These are phyloP conservation scores for Dactylellina cionopaga DNA, from an alignment of 2,329 filamentous ascomycete genomes.

Conservation along the genomic window DNA sequence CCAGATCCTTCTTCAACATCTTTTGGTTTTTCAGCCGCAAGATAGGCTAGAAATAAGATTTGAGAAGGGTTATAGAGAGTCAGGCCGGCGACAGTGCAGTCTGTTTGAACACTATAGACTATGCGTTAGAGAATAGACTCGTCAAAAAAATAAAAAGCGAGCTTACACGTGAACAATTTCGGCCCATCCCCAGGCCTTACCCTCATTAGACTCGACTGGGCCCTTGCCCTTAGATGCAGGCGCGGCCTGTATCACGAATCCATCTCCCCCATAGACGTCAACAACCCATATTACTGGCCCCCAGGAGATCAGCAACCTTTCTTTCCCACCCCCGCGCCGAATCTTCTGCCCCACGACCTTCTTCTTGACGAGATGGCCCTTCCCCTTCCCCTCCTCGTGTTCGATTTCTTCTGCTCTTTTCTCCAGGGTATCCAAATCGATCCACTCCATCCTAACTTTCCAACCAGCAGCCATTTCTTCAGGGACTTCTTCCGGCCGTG, in stretches of 20 bases:
- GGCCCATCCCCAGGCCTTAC: slow-evolving; percentile 78
- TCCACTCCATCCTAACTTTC: slow-evolving; percentile 92
- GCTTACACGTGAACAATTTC: slow-evolving; percentile 91
- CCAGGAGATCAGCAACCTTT: slow-evolving; percentile 89
- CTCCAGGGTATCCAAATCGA: slow-evolving; percentile 84
- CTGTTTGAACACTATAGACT: slow-evolving; percentile 78
- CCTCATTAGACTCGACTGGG: slow-evolving; percentile 68
- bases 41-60: slow-evolving; percentile 90
- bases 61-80: slow-evolving; percentile 94
- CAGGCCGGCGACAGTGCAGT: slow-evolving; percentile 97
- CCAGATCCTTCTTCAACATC: slow-evolving; percentile 59
- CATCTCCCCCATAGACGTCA: slow-evolving; percentile 81
- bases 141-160: background rate
- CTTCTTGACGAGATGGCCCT: slow-evolving; percentile 55
- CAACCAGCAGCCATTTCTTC: slow-evolving; percentile 96
- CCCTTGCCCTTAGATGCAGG: slow-evolving; percentile 39
- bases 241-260: slow-evolving; percentile 62
- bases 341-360: slow-evolving; percentile 55
- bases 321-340: slow-evolving; percentile 62
- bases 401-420: slow-evolving; percentile 69
- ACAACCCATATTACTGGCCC: slow-evolving; percentile 96
- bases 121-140: slow-evolving; percentile 54
- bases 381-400: slow-evolving; percentile 59
- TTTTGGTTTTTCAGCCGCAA: slow-evolving; percentile 67
- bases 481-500: slow-evolving; percentile 86